Percentiles rank a stretch among this genome's conserved stretches.
phyloP scores from a whole-genome alignment of 768 basidiomycete genomes.

The Suillus sp. region DNA sequence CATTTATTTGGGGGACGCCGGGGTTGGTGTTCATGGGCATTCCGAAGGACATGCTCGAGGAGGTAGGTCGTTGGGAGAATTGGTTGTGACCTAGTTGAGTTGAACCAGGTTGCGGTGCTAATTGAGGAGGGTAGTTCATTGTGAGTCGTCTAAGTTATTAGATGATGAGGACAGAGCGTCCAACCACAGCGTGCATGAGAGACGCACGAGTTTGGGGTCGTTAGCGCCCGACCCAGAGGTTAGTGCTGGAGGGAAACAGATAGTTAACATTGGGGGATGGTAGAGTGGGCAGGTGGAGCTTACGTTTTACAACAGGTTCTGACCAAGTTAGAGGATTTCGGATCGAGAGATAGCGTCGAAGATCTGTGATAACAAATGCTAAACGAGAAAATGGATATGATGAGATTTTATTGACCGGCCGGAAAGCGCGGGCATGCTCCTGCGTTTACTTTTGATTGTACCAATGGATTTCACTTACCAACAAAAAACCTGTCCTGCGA shows the following conservation, averaged over 20 bases:
- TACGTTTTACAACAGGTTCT: constrained; percentile 20
- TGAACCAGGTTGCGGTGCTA: constrained; percentile 17
- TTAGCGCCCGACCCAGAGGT: constrained; percentile 18
- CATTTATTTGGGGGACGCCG: constrained; percentile 14
- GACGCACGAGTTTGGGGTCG: constrained; percentile 14
- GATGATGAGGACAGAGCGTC: background rate
- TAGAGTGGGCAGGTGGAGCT: constrained; percentile 6
- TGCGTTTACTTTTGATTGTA: constrained; percentile 13
- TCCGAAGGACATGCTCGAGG: constrained; percentile 23
- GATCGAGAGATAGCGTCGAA: constrained; percentile 18
- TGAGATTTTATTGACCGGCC: constrained; percentile 20
- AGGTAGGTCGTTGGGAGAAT: constrained; percentile 20
- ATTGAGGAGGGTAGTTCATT: constrained; percentile 8
- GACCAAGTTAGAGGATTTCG: constrained; percentile 10
- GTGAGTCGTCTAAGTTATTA: background rate
- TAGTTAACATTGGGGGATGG: background rate
- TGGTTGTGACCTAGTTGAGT: constrained; percentile 27
- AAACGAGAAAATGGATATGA: constrained; percentile 15
- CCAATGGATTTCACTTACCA: constrained; percentile 15
- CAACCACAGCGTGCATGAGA: background rate
- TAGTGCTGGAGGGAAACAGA: constrained; percentile 1
- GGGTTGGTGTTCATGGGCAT: constrained; percentile 13
- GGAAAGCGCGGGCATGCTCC: constrained; percentile 14
- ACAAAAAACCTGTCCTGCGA: constrained; percentile 15
- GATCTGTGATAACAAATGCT: constrained; percentile 24